Evolutionary conservation across 2,329 filamentous ascomycete species (phyloP).

Genomic region (Beauveria asiatica): DNA sequence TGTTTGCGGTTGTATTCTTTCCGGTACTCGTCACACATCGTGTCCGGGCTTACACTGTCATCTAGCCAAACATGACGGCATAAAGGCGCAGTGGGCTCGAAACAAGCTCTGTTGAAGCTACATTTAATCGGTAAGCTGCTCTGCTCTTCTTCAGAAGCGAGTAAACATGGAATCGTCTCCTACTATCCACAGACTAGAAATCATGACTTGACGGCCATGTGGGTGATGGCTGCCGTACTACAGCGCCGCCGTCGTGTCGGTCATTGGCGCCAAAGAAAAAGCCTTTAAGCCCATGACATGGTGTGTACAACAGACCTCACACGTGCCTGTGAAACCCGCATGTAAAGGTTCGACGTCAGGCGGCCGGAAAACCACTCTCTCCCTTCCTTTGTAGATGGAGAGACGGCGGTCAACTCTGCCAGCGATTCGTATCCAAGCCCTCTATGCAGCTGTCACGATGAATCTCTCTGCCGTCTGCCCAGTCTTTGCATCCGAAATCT

Average conservation of each 20-base stretch:
- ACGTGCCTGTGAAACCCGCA: background rate
- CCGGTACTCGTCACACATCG: background rate
- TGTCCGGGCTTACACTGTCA: background rate
- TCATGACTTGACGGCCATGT: slow-evolving; percentile 1
- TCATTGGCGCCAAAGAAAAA: background rate
- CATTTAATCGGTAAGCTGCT: too few species aligned
- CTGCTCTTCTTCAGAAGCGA: background rate
- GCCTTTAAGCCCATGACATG: background rate
- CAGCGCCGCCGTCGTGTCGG: background rate
- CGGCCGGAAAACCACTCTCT: background rate
- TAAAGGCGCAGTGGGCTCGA: background rate
- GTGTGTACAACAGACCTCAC: background rate
- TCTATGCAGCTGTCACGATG: background rate
- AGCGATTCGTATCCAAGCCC: background rate
- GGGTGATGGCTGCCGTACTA: background rate
- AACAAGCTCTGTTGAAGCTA: background rate
- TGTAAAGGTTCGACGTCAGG: background rate
- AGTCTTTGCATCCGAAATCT: background rate
- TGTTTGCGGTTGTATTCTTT: background rate
- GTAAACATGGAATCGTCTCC: background rate
- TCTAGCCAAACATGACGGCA: background rate
- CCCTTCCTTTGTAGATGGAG: background rate
- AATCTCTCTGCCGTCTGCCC: background rate
- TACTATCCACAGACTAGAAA: background rate
- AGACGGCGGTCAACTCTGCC: background rate